Percentiles rank a stretch among this genome's conserved stretches.
Conservation (phyloP, 2,329 filamentous ascomycete genomes). For the Colletotrichum chlorophyti region DNA sequence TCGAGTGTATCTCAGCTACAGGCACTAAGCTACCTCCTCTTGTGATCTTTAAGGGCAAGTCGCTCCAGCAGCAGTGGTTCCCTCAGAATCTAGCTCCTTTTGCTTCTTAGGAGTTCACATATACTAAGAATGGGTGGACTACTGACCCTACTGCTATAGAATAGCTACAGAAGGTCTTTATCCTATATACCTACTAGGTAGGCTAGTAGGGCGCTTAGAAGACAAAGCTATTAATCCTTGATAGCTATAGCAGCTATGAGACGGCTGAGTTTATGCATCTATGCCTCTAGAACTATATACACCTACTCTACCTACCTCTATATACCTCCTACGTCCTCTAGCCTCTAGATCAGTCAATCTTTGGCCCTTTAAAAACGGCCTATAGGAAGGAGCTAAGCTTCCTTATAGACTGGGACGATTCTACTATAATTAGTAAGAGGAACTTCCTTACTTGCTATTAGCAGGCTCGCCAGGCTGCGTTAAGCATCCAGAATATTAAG, state of each 20-base stretch:
- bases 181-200: no score
- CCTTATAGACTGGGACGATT: no score
- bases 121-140: no score
- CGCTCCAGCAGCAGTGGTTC: no score
- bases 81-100: no score
- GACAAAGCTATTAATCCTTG: constrained; percentile 27
- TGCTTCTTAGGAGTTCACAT: no score
- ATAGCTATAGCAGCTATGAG: constrained; percentile 29
- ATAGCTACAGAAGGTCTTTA: no score
- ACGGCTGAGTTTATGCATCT: constrained; percentile 31
- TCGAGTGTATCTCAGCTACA: constrained; percentile 30
- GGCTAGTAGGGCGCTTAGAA: not conserved
- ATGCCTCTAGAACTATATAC: constrained; percentile 29
- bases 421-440: no score
- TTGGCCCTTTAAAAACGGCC: no score
- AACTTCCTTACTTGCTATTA: no score
- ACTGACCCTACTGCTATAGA: no score
- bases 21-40: constrained; percentile 19
- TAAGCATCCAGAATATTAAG: not conserved
- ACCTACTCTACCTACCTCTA: constrained; percentile 28
- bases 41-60: constrained; percentile 35
- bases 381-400: no score
- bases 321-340: constrained; percentile 34
- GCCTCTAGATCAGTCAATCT: constrained; percentile 31
- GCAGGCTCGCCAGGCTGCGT: not conserved